Base-by-base conservation (phyloP, 2,329 filamentous ascomycete genomes). In the Cercospora nicotianae region DNA sequence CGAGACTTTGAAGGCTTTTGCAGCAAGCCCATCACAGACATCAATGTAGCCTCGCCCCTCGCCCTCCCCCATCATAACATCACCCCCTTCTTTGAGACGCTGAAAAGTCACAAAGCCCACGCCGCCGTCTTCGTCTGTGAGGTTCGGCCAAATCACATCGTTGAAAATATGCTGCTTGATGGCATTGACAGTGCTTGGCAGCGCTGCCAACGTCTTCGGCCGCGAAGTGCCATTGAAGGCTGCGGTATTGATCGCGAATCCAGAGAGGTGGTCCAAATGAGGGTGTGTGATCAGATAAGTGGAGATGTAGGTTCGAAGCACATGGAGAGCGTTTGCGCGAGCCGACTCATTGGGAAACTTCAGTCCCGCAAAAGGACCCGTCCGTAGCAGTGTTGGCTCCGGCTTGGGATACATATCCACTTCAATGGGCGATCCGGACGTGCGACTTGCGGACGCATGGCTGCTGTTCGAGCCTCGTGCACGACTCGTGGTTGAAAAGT, bases 91-190 rank as follows among this genome's bases (percentile, higher is more conserved):
- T 5, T 92, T 90, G 9, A 99, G 84, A 16, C 95, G 88, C 78
- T 93, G 90, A 74, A 96, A 98, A 0, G 93, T 97, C 36, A 99
- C 89, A 30, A 99, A 85, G 0, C 95, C 95, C 3, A 94, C 94
- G 26, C 95, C 95, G 36, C 94, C 93, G 78, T 97, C 95, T 80
- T 99, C 95, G 76, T 99, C 94, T 0, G 93, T 96, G 45, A 99
- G 82, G 73, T 99, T 99, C 0, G 95, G 95, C 95, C 95, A 99
- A 64, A 98, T 96, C 67, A 97, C 83, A 76, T 97, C 96, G 80
- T 99, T 99, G 83, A 99, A 99, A 68, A 99, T 92, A 80, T 99
- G 94, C 0, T 85, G 89, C 78, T 97, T 98, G 80, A 99, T 90
- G 0, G 94, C 94, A 57, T 92, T 86, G 62, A 99, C 94, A n/a